phyloP scores from a whole-genome alignment of 1,284 basidiomycete species.

The Lentinus polychrous region DNA sequence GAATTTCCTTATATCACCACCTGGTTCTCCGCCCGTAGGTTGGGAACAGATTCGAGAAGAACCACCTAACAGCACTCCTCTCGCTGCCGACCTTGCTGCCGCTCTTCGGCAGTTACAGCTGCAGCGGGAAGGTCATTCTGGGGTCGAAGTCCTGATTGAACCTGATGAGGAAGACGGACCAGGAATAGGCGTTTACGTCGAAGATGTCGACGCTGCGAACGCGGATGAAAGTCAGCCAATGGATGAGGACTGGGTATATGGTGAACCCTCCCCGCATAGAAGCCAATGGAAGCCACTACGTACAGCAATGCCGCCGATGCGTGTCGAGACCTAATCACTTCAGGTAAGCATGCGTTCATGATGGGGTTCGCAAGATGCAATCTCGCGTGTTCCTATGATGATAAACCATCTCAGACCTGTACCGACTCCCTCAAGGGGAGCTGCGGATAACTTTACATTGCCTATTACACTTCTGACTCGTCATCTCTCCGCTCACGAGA shows the following conservation, averaged over 20 bases:
- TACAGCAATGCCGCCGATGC: conserved; percentile 38
- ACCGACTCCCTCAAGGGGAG: conserved; percentile 28
- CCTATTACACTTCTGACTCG: conserved; percentile 29
- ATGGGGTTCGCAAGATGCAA: conserved; percentile 2
- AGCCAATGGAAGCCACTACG: conserved; percentile 45
- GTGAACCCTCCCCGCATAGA: conserved; percentile 42
- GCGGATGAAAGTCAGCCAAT: conserved; percentile 21
- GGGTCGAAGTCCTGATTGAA: conserved; percentile 52
- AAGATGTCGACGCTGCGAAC: conserved; percentile 43
- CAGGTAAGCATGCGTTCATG: conserved; percentile 15
- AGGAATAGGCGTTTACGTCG: conserved; percentile 70
- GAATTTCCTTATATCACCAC: conserved; percentile 97
- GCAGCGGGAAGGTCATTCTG: conserved; percentile 30
- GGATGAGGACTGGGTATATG: conserved; percentile 55
- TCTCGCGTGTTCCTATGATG: conserved; percentile 24
- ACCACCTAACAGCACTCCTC: conserved; percentile 80
- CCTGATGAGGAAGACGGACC: conserved; percentile 47
- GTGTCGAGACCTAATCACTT: conserved; percentile 14
- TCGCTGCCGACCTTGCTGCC: conserved; percentile 85
- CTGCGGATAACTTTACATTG: conserved; percentile 33
- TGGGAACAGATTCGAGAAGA: conserved; percentile 94
- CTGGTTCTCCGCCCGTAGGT: conserved; percentile 95
- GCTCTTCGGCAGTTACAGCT: conserved; percentile 65
- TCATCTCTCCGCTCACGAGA: not conserved
- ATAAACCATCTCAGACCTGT: conserved; percentile 39